Evolutionary conservation across 2,329 filamentous ascomycete species (phyloP).

Genomic region (Pseudopithomyces chartarum): DNA sequence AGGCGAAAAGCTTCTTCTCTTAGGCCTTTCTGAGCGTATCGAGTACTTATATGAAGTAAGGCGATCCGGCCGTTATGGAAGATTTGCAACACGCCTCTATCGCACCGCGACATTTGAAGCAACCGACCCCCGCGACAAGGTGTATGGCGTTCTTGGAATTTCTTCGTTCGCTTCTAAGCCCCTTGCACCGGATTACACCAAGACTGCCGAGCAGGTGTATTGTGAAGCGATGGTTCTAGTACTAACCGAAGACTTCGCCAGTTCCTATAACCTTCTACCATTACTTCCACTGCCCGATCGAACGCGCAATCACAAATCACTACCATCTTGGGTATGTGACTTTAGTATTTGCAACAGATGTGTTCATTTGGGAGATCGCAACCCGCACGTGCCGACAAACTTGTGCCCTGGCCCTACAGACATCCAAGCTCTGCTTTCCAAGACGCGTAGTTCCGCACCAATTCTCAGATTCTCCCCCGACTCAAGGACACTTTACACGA

Average conservation of each 20-base stretch:
- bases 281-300: background rate
- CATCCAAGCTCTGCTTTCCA: background rate
- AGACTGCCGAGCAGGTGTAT: conserved; percentile 7
- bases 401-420: background rate
- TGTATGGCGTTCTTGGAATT: conserved; percentile 19
- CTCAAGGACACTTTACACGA: background rate
- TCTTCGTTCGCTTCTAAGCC: background rate
- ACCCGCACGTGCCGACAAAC: background rate
- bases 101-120: background rate
- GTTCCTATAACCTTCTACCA: background rate
- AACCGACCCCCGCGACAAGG: conserved; percentile 19
- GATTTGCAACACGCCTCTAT: background rate
- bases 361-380: background rate
- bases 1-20: background rate
- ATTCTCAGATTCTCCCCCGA: too few species aligned
- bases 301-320: conserved; percentile 8
- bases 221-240: conserved; percentile 10
- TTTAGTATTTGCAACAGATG: background rate
- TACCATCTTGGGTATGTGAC: conserved; percentile 1
- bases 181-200: conserved; percentile 15
- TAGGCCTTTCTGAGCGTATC: background rate
- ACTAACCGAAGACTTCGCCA: conserved; percentile 1
- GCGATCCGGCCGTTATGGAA: background rate
- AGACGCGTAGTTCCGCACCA: background rate
- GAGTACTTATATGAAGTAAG: background rate